Evolutionary conservation across 495 filamentous ascomycete genomes (phyloP), one percentile per base, ranked within the genome.

Genomic region (Mytilinidion resinicola): DNA sequence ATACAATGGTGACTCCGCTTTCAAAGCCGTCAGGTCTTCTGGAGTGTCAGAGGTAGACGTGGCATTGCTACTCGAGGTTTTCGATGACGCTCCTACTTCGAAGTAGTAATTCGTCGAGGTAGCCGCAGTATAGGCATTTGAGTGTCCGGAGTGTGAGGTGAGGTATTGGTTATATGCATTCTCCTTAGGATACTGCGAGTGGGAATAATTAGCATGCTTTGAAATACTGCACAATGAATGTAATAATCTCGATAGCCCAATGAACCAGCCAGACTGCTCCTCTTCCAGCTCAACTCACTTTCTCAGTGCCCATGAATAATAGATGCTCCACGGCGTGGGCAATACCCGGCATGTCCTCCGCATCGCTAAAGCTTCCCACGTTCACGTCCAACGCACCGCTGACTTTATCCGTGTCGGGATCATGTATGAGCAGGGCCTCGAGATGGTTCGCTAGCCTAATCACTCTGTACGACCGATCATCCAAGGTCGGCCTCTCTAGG

Each of bases 21-120:
- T 70, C 17, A 41, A 34, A 20, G 37, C 15, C 9, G 63, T 42
- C 21, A 60, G 53, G 8, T 60, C 37, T 57, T 67, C 58, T 30
- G 57, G 59, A 20, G 57, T 67, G 8, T 53, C 39, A 25, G 51
- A 53, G 6, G 57, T 21, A 35, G 70, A 65, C n/a, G 57, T 57
- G 15, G 35, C 15, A 17, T 47, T 53, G 34, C 62, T 71, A 55
- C 58, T 69, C 15, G 64, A 60, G 9, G 58, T 54, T 7, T 59
- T 66, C 6, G 77, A 72, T 0, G 81, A 82, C 11, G 92, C 88
- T 1, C 89, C 88, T 49, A 97, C 85, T 66, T 99, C 93, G 68
- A 97, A 99, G 74, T 89, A 96, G 71, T 96, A 99, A 73, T 97
- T 97, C 42, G 95, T 99, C 58, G 91, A 91, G 1, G 91, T 96